A percentile compares a stretch with the other conserved stretches of the same genome.
phyloP scores from a whole-genome alignment of 208 protist genomes.

The Wallacemonas sp. region DNA sequence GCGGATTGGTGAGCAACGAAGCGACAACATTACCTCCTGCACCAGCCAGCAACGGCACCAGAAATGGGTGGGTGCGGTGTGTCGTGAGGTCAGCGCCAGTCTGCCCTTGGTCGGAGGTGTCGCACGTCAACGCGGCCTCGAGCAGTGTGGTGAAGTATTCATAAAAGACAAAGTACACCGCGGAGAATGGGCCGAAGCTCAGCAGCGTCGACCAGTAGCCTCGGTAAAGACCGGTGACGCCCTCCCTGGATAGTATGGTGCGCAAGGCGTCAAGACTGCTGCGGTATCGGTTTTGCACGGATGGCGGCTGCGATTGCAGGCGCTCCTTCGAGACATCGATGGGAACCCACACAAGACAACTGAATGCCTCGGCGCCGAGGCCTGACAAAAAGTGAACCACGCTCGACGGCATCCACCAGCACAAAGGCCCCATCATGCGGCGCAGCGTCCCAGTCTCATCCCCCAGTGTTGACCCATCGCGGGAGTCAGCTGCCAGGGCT shows the following conservation, averaged over 20 bases:
- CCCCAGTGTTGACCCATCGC: neutral
- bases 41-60: slow-evolving; percentile 52
- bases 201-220: slow-evolving; percentile 84
- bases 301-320: slow-evolving; percentile 75
- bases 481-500: neutral
- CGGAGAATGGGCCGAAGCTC: slow-evolving; percentile 90
- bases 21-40: slow-evolving; percentile 58
- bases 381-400: slow-evolving; percentile 63
- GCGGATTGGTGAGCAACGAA: slow-evolving; percentile 78
- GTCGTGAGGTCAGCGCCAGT: neutral
- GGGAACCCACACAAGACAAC: slow-evolving; percentile 87
- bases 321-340: slow-evolving; percentile 89
- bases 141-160: slow-evolving; percentile 56
- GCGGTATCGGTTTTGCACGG: slow-evolving; percentile 53
- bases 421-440: neutral
- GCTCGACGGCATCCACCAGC: slow-evolving; percentile 18
- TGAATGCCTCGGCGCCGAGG: slow-evolving; percentile 78
- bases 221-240: slow-evolving; percentile 75
- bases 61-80: slow-evolving; percentile 24
- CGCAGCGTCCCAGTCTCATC: neutral
- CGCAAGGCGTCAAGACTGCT: slow-evolving; percentile 64
- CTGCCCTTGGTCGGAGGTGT: neutral
- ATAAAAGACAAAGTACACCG: slow-evolving; percentile 87
- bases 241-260: slow-evolving; percentile 61
- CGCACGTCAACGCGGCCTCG: neutral